Conservation (phyloP, 2,329 filamentous ascomycete genomes). For the Calcarisporium arbuscula region DNA sequence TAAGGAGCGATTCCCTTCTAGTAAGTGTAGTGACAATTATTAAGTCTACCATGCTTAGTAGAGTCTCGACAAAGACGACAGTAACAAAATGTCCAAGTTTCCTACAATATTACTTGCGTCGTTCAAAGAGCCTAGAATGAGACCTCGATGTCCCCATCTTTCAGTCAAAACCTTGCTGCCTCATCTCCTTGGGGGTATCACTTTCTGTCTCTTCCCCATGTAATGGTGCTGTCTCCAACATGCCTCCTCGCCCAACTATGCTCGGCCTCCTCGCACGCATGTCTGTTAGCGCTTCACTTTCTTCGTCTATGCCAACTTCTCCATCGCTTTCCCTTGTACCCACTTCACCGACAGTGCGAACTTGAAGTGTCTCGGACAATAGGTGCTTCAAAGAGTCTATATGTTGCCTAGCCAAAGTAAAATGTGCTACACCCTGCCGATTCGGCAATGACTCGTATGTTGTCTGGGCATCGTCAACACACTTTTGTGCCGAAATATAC, state of each 20-base stretch:
- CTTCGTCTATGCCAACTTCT: conserved; percentile 41
- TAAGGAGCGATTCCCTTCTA: too few species aligned
- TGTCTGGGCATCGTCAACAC: conserved; percentile 61
- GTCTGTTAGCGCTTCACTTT: conserved; percentile 49
- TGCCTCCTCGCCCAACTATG: conserved; percentile 37
- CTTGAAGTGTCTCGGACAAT: conserved; percentile 40
- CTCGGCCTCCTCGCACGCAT: conserved; percentile 49
- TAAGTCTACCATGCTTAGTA: too few species aligned
- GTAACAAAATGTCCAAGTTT: too few species aligned
- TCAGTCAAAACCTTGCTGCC: conserved; percentile 39
- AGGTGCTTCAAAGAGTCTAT: conserved; percentile 45
- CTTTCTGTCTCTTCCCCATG: conserved; percentile 18
- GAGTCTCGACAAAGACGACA: too few species aligned
- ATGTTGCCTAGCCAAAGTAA: conserved; percentile 44
- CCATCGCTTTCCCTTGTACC: conserved; percentile 38
- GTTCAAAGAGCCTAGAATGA: too few species aligned
- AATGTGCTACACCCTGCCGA: conserved; percentile 46
- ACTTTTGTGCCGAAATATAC: conserved; percentile 69
- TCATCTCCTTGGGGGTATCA: conserved; percentile 14
- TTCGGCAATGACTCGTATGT: conserved; percentile 46
- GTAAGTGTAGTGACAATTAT: too few species aligned
- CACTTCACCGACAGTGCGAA: conserved; percentile 20
- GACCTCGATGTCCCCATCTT: too few species aligned
- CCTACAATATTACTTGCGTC: too few species aligned
- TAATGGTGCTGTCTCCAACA: conserved; percentile 47